Conservation (phyloP, 2,329 filamentous ascomycete genomes). For the Fusarium torulosum region DNA sequence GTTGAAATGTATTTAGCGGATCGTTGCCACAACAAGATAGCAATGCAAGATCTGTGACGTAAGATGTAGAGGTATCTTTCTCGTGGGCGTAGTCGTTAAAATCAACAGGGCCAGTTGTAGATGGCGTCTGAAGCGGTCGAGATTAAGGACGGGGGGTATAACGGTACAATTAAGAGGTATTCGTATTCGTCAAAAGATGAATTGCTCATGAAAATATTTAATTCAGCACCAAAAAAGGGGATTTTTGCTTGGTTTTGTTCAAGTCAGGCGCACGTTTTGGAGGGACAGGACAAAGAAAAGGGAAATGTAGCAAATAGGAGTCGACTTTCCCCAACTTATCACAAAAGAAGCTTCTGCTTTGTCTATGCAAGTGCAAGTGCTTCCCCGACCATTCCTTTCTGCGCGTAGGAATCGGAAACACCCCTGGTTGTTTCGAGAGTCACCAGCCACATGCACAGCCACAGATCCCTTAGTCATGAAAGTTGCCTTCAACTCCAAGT, state of each 20-base stretch:
- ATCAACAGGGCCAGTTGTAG: constrained; percentile 6
- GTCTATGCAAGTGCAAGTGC: constrained; percentile 22
- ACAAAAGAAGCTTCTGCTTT: constrained; percentile 27
- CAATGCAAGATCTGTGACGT: constrained; percentile 33
- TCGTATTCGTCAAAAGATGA: constrained; percentile 31
- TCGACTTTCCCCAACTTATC: constrained; percentile 34
- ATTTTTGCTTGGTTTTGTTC: constrained; percentile 18
- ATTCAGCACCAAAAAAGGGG: constrained; percentile 42
- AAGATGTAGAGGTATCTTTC: neutral
- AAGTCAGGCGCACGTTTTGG: constrained; percentile 7
- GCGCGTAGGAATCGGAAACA: constrained; percentile 32
- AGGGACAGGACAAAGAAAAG: constrained; percentile 33
- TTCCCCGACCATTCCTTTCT: constrained; percentile 20
- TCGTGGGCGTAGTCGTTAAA: constrained; percentile 20
- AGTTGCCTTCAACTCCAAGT: constrained; percentile 11
- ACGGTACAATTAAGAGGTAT: constrained; percentile 15
- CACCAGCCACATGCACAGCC: constrained; percentile 17
- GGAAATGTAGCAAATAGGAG: constrained; percentile 37
- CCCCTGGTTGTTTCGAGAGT: constrained; percentile 11
- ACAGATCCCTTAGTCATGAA: constrained; percentile 21
- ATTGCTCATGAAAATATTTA: constrained; percentile 31
- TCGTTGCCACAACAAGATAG: constrained; percentile 17
- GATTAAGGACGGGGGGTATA: constrained; percentile 37
- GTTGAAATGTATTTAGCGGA: constrained; percentile 8
- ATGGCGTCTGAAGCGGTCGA: constrained; percentile 14